Percentiles rank a stretch among this genome's conserved stretches.
These are phyloP conservation scores for Trichoderma asperelloides DNA, from an alignment of 495 filamentous ascomycete species.

Conservation along the genomic window DNA sequence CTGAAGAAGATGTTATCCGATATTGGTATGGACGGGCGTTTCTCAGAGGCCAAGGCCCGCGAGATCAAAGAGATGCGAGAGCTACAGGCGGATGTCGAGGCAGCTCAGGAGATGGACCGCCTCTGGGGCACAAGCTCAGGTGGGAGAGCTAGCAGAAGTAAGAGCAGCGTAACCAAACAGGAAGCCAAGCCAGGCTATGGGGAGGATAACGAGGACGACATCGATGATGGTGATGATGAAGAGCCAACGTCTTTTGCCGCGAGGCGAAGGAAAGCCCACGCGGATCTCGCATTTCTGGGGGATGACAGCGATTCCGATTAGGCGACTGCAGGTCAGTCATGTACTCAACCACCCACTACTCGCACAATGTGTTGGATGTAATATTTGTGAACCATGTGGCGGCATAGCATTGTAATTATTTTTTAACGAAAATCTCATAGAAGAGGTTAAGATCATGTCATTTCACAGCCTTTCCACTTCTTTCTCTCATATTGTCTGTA, in stretches of 20 bases:
- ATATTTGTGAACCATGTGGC: not conserved
- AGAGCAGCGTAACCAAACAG: slow-evolving; percentile 17
- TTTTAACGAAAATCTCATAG: not conserved
- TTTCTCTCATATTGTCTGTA: not conserved
- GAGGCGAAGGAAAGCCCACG: slow-evolving; percentile 24
- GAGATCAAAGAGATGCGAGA: slow-evolving; percentile 82
- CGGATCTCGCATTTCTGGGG: slow-evolving; percentile 36
- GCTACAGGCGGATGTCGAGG: slow-evolving; percentile 70
- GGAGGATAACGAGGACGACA: slow-evolving; percentile 28
- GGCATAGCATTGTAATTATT: not conserved
- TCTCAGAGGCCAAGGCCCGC: slow-evolving; percentile 70
- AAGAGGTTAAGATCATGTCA: not conserved
- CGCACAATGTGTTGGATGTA: not conserved
- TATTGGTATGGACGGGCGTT: slow-evolving; percentile 78
- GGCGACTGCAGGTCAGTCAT: not conserved
- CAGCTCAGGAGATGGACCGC: slow-evolving; percentile 67
- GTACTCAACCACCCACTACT: not conserved
- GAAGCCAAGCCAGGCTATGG: slow-evolving; percentile 36
- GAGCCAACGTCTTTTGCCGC: slow-evolving; percentile 17
- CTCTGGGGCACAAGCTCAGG: slow-evolving; percentile 56
- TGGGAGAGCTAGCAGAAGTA: slow-evolving; percentile 25
- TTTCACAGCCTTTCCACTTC: not conserved
- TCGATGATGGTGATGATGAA: slow-evolving; percentile 21
- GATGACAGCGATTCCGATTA: slow-evolving; percentile 41
- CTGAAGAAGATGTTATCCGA: slow-evolving; percentile 69